A percentile compares a stretch with the other conserved stretches of the same genome.
These are phyloP conservation scores for Puccinellia tenuiflora DNA, from an alignment of 176 grass and related monocot species.

Conservation along the genomic window DNA sequence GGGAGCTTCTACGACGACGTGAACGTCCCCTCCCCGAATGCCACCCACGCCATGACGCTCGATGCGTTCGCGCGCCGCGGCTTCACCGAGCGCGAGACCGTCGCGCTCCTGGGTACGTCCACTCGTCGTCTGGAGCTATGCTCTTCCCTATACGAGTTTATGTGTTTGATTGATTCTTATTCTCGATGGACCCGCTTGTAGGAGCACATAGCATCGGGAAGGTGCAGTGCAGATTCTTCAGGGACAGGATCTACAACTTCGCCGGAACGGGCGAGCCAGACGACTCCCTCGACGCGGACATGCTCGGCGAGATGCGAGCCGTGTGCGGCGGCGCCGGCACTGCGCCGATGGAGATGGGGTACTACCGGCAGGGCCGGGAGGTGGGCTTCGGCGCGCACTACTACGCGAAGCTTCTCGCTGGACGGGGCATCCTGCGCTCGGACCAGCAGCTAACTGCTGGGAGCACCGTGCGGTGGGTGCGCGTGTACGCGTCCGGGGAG, in stretches of 20 bases:
- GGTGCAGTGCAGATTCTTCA: constrained; percentile 53
- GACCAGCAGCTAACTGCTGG: constrained; percentile 75
- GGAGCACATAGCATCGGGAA: constrained; percentile 69
- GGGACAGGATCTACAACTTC: constrained; percentile 47
- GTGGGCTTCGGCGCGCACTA: constrained; percentile 58
- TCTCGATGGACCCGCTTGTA: not conserved
- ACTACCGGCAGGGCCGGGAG: constrained; percentile 40
- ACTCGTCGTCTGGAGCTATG: not conserved
- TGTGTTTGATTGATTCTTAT: not conserved
- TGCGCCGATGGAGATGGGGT: constrained; percentile 44
- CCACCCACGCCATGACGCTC: constrained; percentile 45
- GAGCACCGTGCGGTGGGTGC: constrained; percentile 57
- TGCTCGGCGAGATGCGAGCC: constrained; percentile 52
- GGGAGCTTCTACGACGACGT: constrained; percentile 29
- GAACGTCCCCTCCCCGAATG: constrained; percentile 29
- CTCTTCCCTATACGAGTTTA: too few species aligned
- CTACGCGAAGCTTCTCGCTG: constrained; percentile 35
- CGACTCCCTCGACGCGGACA: constrained; percentile 40
- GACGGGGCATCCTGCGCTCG: constrained; percentile 42
- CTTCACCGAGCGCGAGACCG: constrained; percentile 58
- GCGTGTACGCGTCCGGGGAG: constrained; percentile 31
- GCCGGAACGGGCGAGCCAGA: constrained; percentile 32
- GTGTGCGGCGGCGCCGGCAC: constrained; percentile 12
- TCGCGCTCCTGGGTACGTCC: constrained; percentile 36
- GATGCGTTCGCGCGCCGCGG: constrained; percentile 38